Evolutionary conservation across 208 protist genomes (phyloP).

Genomic region (Crithidia bombi): DNA sequence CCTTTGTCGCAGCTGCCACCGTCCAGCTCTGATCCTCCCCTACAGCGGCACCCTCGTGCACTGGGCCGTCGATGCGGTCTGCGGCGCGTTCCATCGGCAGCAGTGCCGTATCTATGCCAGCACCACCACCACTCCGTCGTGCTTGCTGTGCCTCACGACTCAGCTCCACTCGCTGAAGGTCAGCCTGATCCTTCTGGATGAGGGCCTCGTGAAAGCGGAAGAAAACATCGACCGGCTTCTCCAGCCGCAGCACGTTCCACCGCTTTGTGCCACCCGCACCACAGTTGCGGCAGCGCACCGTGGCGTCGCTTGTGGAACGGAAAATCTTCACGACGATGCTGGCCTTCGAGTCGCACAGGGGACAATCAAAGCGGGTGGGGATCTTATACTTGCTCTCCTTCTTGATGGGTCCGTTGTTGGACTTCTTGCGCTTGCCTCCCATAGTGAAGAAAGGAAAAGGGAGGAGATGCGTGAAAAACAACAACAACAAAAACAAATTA

Average conservation of each 20-base stretch:
- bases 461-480: not conserved
- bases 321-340: conserved; percentile 77
- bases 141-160: conserved; percentile 28
- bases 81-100: not conserved
- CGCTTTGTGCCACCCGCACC: conserved; percentile 46
- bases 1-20: not conserved
- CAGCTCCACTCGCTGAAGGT: conserved; percentile 51
- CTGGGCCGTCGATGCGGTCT: conserved; percentile 18
- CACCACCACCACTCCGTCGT: conserved; percentile 1
- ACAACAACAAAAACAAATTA: not conserved
- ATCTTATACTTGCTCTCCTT: conserved; percentile 95
- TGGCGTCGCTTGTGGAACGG: conserved; percentile 51
- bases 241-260: conserved; percentile 67
- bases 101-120: not conserved
- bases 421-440: conserved; percentile 87
- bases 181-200: conserved; percentile 64
- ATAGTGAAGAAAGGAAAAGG: conserved; percentile 31
- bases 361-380: conserved; percentile 86
- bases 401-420: conserved; percentile 77
- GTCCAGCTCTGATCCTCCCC: conserved; percentile 4
- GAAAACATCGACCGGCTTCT: conserved; percentile 88
- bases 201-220: conserved; percentile 89
- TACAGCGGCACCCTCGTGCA: not conserved
- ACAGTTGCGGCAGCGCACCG: conserved; percentile 76
- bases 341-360: conserved; percentile 84